Evolutionary conservation across 176 grass and related monocot species (phyloP), one percentile per base, ranked within the genome.

Genomic region (Cocos nucifera): DNA sequence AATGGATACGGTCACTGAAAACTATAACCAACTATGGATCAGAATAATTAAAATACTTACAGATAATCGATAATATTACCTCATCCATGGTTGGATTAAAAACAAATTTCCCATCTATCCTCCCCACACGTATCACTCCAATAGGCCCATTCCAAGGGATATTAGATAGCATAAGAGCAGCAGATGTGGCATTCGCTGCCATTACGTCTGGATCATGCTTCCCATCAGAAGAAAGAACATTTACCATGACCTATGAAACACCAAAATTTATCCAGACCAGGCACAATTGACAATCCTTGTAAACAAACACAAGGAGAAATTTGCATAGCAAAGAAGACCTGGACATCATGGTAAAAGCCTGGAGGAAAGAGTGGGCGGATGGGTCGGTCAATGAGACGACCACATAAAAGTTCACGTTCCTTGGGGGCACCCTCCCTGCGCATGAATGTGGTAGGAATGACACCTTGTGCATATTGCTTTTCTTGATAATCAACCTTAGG

Each of bases 151-250:
- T 83, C 93, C 93, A 98, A 63, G 93, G 93, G 65, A 92, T 76
- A 88, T 92, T 87, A 35, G 87, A 98, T 63, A 98, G 63, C 93
- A 91, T 92, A 48, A 98, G 56, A 73, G 93, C 87, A 73, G 93
- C 87, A 80, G 87, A 98, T 69, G 93, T 85, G 35, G 93, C 93
- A 92, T 98, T 98, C 60, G 81, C 87, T 56, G 93, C 84, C 87
- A 92, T 98, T 59, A 98, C 87, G 78, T 92, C 93, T 25, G 93
- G 93, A 70, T 98, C 93, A 51, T 92, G 93, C 67, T 92, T 98
- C 56, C 93, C 79, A 69, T 98, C 84, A 49, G 93, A 88, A 39
- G 87, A 88, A 72, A 92, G 79, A 57, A 89, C 81, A 80, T 77
- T 89, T 73, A 80, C 87, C 70, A 65, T 98, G 56, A 91, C 81